Evolutionary conservation across 768 basidiomycete genomes (phyloP).

Genomic region (Pulveroboletus sp.): DNA sequence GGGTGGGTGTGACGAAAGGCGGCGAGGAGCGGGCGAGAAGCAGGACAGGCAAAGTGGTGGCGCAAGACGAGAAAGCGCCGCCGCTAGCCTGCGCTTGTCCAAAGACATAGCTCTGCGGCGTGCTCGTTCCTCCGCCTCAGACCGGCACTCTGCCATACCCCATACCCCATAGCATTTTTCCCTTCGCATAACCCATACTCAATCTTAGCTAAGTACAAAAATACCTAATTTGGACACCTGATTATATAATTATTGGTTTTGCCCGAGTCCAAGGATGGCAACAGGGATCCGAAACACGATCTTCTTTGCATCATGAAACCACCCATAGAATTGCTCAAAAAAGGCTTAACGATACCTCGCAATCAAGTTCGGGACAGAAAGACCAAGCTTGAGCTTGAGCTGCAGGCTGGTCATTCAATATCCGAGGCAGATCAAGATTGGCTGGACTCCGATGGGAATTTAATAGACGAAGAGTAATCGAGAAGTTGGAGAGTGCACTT

Average conservation of each 20-base stretch:
- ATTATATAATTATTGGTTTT: conserved; percentile 5
- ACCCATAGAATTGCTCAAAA: background rate
- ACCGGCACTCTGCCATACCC: background rate
- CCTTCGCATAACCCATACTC: conserved; percentile 7
- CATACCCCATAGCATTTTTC: conserved; percentile 9
- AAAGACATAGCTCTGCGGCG: too few species aligned
- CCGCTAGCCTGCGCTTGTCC: too few species aligned
- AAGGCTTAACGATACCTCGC: background rate
- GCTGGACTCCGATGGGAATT: background rate
- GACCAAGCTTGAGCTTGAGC: background rate
- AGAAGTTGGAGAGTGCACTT: too few species aligned
- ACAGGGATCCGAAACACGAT: background rate
- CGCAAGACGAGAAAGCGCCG: too few species aligned
- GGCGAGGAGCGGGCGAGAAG: too few species aligned
- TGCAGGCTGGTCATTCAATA: background rate
- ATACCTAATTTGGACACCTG: background rate
- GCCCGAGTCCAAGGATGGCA: background rate
- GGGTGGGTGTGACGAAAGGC: too few species aligned
- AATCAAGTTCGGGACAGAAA: background rate
- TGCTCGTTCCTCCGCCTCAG: background rate
- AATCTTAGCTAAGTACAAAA: background rate
- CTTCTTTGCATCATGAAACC: background rate
- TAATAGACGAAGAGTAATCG: background rate
- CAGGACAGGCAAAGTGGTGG: too few species aligned
- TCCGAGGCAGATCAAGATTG: background rate